Base-by-base conservation (phyloP, 768 basidiomycete species). In the Neoboletus brunneissimus region DNA sequence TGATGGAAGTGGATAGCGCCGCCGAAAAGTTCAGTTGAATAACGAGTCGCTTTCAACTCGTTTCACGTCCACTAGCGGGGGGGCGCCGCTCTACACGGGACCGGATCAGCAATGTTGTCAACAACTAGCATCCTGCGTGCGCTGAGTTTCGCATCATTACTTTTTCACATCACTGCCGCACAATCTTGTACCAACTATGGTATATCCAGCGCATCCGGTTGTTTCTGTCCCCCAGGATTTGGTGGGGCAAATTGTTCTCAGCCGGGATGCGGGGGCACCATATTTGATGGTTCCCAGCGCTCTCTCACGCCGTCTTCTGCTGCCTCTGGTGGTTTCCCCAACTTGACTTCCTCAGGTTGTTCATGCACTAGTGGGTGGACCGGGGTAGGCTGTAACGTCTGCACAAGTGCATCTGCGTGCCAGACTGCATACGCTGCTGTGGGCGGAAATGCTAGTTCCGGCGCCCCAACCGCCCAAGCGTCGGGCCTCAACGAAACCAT, bases 151-250 rank as follows among this genome's bases (percentile, higher is more conserved):
- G 48, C 53, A 5, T 49, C 48, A 9, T 31, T 71, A 48, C 25
- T 57, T 12, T 47, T 62, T 13, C 43, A 52, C 29, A 47, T 67
- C 41, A 45, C 38, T 22, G 16, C 22, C 0, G 70, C 65, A 8
- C 71, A 71, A n/a, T 61, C 67, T 46, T 71, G 71, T 47, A 45
- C 54, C 43, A 71, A 71, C 40, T 63, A 61, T 27, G 70, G 70
- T 15, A 55, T 45, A 32, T 59, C 69, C 8, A 64, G 22, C 41
- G 34, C 54, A 0, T 65, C 71, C 0, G 54, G 55, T 7, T 95
- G 94, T 67, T 71, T 79, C 23, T 97, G 94, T 70, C 93, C 92
- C 5, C 80, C 83, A 23, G 93, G 93, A 13, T 92, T 91, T 65
- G 89, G 88, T 12, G 90, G 88, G 8, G 52, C 81, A 27, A 81